A percentile compares a stretch with the other conserved stretches of the same genome.
These are phyloP conservation scores for Chlorella sp. DNA, from an alignment of 139 green algal genomes.

Conservation along the genomic window DNA sequence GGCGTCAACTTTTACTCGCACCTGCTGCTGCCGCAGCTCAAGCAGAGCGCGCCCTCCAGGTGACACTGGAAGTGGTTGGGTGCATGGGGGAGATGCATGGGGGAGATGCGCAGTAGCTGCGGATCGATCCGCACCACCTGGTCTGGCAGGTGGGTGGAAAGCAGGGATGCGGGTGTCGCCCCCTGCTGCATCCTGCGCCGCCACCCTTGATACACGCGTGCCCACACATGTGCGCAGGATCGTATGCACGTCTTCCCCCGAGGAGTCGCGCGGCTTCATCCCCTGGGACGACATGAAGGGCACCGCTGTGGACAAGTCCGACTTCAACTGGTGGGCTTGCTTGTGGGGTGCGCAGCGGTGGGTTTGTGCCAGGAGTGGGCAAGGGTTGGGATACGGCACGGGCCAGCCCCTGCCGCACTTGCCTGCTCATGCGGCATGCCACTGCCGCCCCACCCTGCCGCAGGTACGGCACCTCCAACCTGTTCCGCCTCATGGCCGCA, in stretches of 20 bases:
- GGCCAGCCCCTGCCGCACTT: too few species aligned
- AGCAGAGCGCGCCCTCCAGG: slow-evolving; percentile 32
- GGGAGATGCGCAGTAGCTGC: too few species aligned
- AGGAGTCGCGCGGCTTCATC: slow-evolving; percentile 15
- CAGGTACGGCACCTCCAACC: slow-evolving; percentile 29
- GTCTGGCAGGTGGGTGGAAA: too few species aligned
- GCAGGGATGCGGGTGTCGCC: too few species aligned
- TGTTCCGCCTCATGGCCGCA: slow-evolving; percentile 12
- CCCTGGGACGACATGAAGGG: slow-evolving; percentile 30
- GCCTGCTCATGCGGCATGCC: neutral
- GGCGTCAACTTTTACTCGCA: slow-evolving; percentile 44
- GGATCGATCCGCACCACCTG: too few species aligned
- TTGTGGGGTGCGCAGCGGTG: neutral
- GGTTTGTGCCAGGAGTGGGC: neutral
- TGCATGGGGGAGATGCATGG: too few species aligned
- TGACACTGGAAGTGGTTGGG: too few species aligned
- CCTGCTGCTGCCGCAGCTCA: slow-evolving; percentile 43
- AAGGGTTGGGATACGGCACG: too few species aligned
- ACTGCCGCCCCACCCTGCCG: neutral
- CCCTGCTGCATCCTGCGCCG: too few species aligned
- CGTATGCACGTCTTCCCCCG: slow-evolving; percentile 7
- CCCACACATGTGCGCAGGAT: neutral
- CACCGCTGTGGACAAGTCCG: neutral
- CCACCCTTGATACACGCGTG: too few species aligned
- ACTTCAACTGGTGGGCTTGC: slow-evolving; percentile 11